Evolutionary conservation across 75 land plant genomes (phyloP).

Genomic region (Sequoiadendron giganteum): DNA sequence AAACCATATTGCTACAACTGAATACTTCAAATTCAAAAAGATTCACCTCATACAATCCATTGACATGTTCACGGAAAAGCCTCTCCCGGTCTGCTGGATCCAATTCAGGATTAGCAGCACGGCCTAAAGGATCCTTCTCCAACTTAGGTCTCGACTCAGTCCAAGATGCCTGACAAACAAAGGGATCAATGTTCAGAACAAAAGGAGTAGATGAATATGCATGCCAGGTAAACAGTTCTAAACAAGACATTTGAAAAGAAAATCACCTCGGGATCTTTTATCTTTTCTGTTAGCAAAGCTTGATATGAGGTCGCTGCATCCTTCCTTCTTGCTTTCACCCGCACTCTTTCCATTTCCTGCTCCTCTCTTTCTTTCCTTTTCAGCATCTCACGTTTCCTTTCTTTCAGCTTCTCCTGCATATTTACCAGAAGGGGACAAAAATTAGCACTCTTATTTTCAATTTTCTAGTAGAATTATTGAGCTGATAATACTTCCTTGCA

Average conservation of each 20-base stretch:
- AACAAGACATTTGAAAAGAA: neutral
- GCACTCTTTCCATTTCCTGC: constrained; percentile 86
- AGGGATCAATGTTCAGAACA: neutral
- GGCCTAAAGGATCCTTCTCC: constrained; percentile 92
- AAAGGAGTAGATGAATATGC: constrained; percentile 2
- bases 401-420: constrained; percentile 79
- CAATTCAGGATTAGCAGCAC: constrained; percentile 77
- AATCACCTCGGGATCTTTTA: constrained; percentile 89
- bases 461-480: neutral
- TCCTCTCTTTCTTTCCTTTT: constrained; percentile 96
- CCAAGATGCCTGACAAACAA: constrained; percentile 81
- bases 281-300: constrained; percentile 87
- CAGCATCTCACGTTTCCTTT: constrained; percentile 86
- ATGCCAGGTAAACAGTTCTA: neutral
- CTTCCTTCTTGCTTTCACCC: constrained; percentile 73
- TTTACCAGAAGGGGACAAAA: neutral
- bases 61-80: constrained; percentile 85
- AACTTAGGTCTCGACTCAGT: constrained; percentile 75
- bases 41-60: constrained; percentile 69
- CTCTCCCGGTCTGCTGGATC: constrained; percentile 73
- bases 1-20: neutral
- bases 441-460: neutral
- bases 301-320: constrained; percentile 83
- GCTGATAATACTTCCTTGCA: neutral
- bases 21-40: neutral